phyloP scores from a whole-genome alignment of 768 basidiomycete genomes.

The Xanthoconium stramineum region DNA sequence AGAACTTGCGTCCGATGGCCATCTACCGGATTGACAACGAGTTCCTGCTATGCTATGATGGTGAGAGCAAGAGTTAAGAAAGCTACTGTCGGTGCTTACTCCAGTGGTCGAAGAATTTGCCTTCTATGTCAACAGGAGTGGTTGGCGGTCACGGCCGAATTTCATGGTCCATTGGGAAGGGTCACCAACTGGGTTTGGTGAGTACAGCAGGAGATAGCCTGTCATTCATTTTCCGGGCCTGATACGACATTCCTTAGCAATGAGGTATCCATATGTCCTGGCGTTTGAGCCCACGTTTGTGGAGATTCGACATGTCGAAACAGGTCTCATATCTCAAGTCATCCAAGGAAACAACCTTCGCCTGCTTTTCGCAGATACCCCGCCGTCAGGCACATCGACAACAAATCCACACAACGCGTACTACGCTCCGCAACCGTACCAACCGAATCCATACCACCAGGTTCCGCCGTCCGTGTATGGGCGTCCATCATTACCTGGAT shows the following conservation, averaged over 20 bases:
- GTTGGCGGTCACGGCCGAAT: slow-evolving; percentile 82
- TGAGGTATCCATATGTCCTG: slow-evolving; percentile 94
- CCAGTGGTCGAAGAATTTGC: slow-evolving; percentile 72
- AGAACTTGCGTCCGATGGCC: slow-evolving; percentile 89
- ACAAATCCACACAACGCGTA: slow-evolving; percentile 38
- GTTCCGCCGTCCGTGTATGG: slow-evolving; percentile 25
- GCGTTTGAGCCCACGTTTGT: slow-evolving; percentile 97
- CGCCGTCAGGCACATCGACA: slow-evolving; percentile 75
- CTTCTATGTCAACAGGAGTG: slow-evolving; percentile 97
- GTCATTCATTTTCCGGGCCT: not conserved
- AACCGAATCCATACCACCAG: slow-evolving; percentile 32
- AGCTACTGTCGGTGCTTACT: slow-evolving; percentile 5
- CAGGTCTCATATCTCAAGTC: slow-evolving; percentile 87
- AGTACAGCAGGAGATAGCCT: slow-evolving; percentile 29
- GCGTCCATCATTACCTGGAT: slow-evolving; percentile 26
- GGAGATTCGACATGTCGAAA: slow-evolving; percentile 94
- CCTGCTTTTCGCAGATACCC: slow-evolving; percentile 90
- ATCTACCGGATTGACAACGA: slow-evolving; percentile 97
- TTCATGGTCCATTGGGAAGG: slow-evolving; percentile 99
- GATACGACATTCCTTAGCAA: slow-evolving; percentile 48
- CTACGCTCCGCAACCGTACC: slow-evolving; percentile 29
- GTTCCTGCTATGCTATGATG: slow-evolving; percentile 96
- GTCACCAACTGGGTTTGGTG: slow-evolving; percentile 89
- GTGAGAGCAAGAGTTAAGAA: slow-evolving; percentile 42
- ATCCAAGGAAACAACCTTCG: slow-evolving; percentile 91